phyloP scores from a whole-genome alignment of 495 filamentous ascomycete genomes.

The Rostrohypoxylon terebratum region DNA sequence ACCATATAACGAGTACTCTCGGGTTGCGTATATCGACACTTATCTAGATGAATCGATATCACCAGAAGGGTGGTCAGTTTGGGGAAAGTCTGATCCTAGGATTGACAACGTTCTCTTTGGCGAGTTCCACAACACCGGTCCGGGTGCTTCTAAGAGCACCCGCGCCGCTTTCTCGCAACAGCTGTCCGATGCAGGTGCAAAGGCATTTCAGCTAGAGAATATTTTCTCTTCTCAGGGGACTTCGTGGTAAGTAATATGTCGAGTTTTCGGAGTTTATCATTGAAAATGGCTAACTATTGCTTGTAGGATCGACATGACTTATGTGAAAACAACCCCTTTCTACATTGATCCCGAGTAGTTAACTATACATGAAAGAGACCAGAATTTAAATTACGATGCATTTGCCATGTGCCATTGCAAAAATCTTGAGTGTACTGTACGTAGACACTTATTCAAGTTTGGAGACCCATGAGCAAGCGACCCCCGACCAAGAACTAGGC shows the following conservation, averaged over 20 bases:
- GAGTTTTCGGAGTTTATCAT: neutral
- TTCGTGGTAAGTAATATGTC: slow-evolving; percentile 18
- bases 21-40: slow-evolving; percentile 44
- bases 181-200: slow-evolving; percentile 32
- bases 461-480: neutral
- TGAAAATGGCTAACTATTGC: neutral
- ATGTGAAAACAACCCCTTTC: slow-evolving; percentile 23
- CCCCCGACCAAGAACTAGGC: neutral
- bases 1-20: slow-evolving; percentile 43
- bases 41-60: slow-evolving; percentile 39
- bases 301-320: slow-evolving; percentile 33
- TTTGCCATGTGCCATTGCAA: neutral
- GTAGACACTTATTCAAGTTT: neutral
- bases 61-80: slow-evolving; percentile 43
- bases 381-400: neutral
- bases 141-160: slow-evolving; percentile 31
- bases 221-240: slow-evolving; percentile 39
- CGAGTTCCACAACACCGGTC: slow-evolving; percentile 44
- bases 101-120: slow-evolving; percentile 36
- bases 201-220: slow-evolving; percentile 25
- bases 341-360: neutral
- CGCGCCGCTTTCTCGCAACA: slow-evolving; percentile 37
- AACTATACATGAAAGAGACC: no score
- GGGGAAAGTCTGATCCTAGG: slow-evolving; percentile 36
- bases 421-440: neutral